These are phyloP conservation scores for Neonectria sp. DNA, from an alignment of 2,329 filamentous ascomycete species.

Conservation along the genomic window DNA sequence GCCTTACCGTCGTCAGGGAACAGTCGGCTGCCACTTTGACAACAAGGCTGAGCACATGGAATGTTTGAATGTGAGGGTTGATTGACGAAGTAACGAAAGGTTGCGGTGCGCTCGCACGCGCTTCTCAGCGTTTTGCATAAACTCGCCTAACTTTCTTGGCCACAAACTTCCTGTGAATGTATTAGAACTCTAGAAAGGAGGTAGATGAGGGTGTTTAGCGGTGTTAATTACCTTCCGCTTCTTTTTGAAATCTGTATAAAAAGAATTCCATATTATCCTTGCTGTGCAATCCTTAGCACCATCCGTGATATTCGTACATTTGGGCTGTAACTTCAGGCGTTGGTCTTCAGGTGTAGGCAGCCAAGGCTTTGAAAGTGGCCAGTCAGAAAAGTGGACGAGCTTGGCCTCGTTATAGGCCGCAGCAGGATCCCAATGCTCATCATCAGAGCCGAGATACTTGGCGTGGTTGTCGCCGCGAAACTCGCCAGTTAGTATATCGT, in stretches of 20 bases:
- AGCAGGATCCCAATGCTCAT: constrained; percentile 71
- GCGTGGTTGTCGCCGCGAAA: constrained; percentile 68
- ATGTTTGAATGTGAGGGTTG: too few relatives aligned
- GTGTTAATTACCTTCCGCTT: constrained; percentile 29
- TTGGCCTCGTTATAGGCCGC: constrained; percentile 71
- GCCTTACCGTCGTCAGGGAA: too few relatives aligned
- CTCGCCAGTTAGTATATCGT: constrained; percentile 75
- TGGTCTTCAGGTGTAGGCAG: constrained; percentile 37
- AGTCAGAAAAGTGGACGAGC: constrained; percentile 80
- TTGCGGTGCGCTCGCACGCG: too few relatives aligned
- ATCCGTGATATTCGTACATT: constrained; percentile 61
- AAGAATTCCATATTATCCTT: constrained; percentile 40
- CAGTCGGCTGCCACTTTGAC: too few relatives aligned
- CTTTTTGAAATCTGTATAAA: constrained; percentile 66
- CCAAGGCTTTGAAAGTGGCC: constrained; percentile 77
- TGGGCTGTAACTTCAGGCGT: constrained; percentile 35
- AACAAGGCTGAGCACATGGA: too few relatives aligned
- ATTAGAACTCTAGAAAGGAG: not conserved
- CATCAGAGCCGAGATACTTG: constrained; percentile 58
- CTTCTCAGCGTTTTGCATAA: too few relatives aligned
- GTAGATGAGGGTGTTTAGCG: not conserved
- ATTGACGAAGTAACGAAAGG: too few relatives aligned
- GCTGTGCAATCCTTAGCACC: constrained; percentile 61
- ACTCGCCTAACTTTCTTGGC: too few relatives aligned
- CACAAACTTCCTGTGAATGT: not conserved